phyloP scores from a whole-genome alignment of 2,329 filamentous ascomycete genomes.

The Cladosporium sp. region DNA sequence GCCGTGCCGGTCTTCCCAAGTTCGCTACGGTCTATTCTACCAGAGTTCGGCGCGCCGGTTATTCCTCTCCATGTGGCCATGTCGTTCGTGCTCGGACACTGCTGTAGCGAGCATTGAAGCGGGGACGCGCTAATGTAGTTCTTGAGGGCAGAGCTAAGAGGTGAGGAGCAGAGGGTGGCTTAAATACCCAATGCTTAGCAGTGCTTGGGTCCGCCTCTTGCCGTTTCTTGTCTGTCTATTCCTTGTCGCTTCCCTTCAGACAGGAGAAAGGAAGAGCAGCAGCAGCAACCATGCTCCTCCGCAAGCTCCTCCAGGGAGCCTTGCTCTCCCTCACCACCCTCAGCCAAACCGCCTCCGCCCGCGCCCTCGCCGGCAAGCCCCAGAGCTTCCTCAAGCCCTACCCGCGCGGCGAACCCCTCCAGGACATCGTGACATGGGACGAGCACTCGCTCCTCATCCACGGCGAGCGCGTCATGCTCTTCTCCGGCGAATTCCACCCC shows the following conservation, averaged over 20 bases:
- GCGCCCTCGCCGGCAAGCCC: slow-evolving; percentile 45
- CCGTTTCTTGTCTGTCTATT: slow-evolving; percentile 4
- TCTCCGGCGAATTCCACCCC: slow-evolving; percentile 68
- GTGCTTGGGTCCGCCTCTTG: not conserved
- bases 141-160: too few species aligned
- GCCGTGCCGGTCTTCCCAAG: not conserved
- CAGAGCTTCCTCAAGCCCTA: slow-evolving; percentile 44
- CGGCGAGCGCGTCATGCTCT: slow-evolving; percentile 65
- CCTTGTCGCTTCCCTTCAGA: slow-evolving; percentile 11
- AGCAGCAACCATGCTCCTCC: slow-evolving; percentile 21
- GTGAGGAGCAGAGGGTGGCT: not conserved
- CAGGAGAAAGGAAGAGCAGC: not conserved
- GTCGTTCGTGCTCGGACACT: not conserved
- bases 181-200: slow-evolving; percentile 7
- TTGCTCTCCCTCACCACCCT: slow-evolving; percentile 19
- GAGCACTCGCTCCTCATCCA: slow-evolving; percentile 61
- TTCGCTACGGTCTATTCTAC: too few species aligned
- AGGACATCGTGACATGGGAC: slow-evolving; percentile 64
- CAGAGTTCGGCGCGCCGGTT: too few species aligned
- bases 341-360: slow-evolving; percentile 28
- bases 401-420: slow-evolving; percentile 44
- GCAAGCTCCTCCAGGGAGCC: slow-evolving; percentile 20
- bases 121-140: not conserved
- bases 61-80: too few species aligned
- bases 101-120: not conserved